Percentiles rank a stretch among this genome's conserved stretches.
These are phyloP conservation scores for Aegilops bicornis DNA, from an alignment of 176 grass and related monocot genomes.

Conservation along the genomic window DNA sequence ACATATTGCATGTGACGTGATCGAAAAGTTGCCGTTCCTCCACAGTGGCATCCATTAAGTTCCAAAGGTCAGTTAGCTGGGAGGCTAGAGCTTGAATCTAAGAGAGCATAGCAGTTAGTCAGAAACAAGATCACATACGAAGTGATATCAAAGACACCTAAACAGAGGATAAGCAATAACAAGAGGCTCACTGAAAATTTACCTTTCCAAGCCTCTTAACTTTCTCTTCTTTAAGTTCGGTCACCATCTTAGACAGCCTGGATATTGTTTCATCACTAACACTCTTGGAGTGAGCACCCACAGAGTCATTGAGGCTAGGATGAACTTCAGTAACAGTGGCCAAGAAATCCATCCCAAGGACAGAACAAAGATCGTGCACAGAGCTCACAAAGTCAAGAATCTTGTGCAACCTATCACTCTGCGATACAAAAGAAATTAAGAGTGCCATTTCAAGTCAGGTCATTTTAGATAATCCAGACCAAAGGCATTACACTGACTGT, in stretches of 20 bases:
- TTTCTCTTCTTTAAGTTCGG: conserved; percentile 74
- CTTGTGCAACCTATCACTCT: conserved; percentile 83
- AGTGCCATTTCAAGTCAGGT: neutral
- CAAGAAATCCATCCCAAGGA: conserved; percentile 85
- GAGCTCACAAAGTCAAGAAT: conserved; percentile 78
- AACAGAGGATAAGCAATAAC: conserved; percentile 13
- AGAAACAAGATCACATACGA: conserved; percentile 16
- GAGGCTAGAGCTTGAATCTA: conserved; percentile 86
- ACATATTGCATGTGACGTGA: conserved; percentile 73
- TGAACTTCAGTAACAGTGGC: conserved; percentile 75
- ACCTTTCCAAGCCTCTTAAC: conserved; percentile 76
- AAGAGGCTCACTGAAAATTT: conserved; percentile 21
- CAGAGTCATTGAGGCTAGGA: conserved; percentile 74
- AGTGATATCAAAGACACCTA: conserved; percentile 24
- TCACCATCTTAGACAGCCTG: conserved; percentile 76
- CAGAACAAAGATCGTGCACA: conserved; percentile 87
- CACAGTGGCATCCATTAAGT: conserved; percentile 73
- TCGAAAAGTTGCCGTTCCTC: conserved; percentile 62
- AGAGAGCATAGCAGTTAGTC: conserved; percentile 26
- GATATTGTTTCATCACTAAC: conserved; percentile 79
- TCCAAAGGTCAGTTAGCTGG: conserved; percentile 87
- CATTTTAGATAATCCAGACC: neutral
- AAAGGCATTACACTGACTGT: neutral
- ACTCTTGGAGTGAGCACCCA: conserved; percentile 76
- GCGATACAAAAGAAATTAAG: conserved; percentile 29